Percentiles rank a stretch among this genome's conserved stretches.
Conservation (phyloP, 345 rosid genomes). For the Cochlearia excelsa region DNA sequence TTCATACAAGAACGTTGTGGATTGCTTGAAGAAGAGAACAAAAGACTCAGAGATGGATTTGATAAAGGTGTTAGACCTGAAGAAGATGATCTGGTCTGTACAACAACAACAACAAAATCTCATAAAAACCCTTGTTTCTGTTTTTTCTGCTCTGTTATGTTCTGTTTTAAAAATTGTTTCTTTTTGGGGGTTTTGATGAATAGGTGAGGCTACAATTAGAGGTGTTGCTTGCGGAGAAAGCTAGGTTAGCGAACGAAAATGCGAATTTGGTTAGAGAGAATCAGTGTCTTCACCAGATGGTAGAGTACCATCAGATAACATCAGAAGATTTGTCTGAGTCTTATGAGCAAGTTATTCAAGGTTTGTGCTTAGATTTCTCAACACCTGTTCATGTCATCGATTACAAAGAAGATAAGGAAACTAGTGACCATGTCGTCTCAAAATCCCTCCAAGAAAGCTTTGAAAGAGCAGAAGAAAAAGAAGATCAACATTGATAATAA, state of each 20-base stretch:
- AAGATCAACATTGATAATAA: not conserved
- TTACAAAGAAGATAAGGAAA: constrained; percentile 23
- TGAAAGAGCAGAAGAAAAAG: constrained; percentile 29
- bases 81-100: constrained; percentile 86
- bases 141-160: constrained; percentile 8
- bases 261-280: constrained; percentile 77
- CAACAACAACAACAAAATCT: not conserved
- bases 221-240: constrained; percentile 82
- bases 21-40: constrained; percentile 83
- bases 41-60: constrained; percentile 77
- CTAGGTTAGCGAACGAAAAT: constrained; percentile 80
- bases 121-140: not conserved
- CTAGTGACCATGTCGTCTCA: constrained; percentile 28
- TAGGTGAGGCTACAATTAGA: constrained; percentile 96
- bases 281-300: constrained; percentile 82
- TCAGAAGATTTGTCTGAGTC: constrained; percentile 78
- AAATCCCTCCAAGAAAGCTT: constrained; percentile 48
- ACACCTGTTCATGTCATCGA: constrained; percentile 49
- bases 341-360: constrained; percentile 57
- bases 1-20: constrained; percentile 73
- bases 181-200: not conserved
- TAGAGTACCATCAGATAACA: constrained; percentile 79
- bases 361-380: constrained; percentile 77
- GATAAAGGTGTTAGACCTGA: constrained; percentile 67
- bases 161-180: not conserved